Base-by-base conservation (phyloP, 1,284 basidiomycete genomes). In the Marasmius tenuissimus region DNA sequence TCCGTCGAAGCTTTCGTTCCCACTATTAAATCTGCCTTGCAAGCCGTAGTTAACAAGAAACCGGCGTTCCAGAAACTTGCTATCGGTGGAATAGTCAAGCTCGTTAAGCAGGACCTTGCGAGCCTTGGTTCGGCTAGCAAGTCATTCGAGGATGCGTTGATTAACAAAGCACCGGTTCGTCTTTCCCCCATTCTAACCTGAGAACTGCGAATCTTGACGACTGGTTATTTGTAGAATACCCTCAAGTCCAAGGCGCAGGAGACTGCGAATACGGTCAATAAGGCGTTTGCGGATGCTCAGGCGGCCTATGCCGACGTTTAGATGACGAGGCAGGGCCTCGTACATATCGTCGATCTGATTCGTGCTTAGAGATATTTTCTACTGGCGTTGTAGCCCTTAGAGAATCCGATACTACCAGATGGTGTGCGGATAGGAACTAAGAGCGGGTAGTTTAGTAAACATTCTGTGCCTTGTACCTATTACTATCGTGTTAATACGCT, bases 241-340 rank as follows among this genome's bases (percentile, higher is more conserved):
- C 56, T 70, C 18, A 56, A 69, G 60, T 50, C 68, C 34, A 61
- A 69, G 47, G 65, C 67, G 0, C 65, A 61, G 10, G 20, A 57
- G 16, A 62, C 75, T 39, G 67, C 68, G 45, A 55, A 63, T 45
- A 57, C 61, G 39, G 67, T 76, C 48, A 67, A 70, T 53, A 63
- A 66, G n/a, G 74, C 72, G 18, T 72, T 76, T 45, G 68, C 69
- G 9, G 68, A 63, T 20, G 75, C 74, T 16, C 67, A 73, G 54
- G 71, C 72, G 37, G 73, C 72, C 0, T 77, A 74, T 59, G 59
- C 68, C 27, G 27, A 27, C 27, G 27, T 27, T 27, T 27, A 27
- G 27, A 4, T 27, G 27, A 27, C 27, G 27, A 27, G 27, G 27
- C 27, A 27, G 27, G 27, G 4, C 27, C 27, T 27, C 27, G 27